These are phyloP conservation scores for Discostella stelligera DNA, from an alignment of 352 stramenopile genomes.

Conservation along the genomic window DNA sequence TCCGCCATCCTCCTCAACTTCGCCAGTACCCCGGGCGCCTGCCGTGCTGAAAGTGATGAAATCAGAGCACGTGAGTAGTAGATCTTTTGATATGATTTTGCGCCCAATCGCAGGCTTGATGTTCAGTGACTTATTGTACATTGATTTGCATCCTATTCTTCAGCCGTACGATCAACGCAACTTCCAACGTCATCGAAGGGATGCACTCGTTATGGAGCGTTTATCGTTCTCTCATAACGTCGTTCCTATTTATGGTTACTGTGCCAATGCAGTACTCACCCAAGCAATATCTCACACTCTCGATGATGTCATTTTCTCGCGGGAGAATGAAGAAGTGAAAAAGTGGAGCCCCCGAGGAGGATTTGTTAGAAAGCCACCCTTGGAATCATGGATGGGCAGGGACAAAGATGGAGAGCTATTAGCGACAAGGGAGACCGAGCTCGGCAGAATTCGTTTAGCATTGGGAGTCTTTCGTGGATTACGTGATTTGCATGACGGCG, in stretches of 20 bases:
- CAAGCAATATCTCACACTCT: slow-evolving; percentile 60
- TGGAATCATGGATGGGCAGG: slow-evolving; percentile 49
- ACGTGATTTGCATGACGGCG: slow-evolving; percentile 54
- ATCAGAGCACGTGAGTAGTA: slow-evolving; percentile 36
- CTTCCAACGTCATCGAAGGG: slow-evolving; percentile 56
- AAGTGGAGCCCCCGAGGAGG: slow-evolving; percentile 26
- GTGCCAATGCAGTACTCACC: slow-evolving; percentile 51
- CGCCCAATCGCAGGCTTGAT: neutral
- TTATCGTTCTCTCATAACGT: slow-evolving; percentile 39
- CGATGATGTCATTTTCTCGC: slow-evolving; percentile 48
- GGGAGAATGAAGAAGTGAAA: slow-evolving; percentile 37
- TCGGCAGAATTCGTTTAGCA: slow-evolving; percentile 52
- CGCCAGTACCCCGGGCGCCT: slow-evolving; percentile 2
- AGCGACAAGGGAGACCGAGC: slow-evolving; percentile 42
- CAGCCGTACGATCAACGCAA: slow-evolving; percentile 47
- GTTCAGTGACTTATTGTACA: neutral
- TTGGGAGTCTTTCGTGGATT: slow-evolving; percentile 61
- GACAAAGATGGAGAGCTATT: slow-evolving; percentile 33
- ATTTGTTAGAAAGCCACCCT: slow-evolving; percentile 20
- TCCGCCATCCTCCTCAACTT: too few relatives aligned
- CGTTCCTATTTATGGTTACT: slow-evolving; percentile 50
- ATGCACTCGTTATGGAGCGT: slow-evolving; percentile 56
- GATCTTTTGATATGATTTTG: too few relatives aligned
- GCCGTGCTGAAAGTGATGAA: slow-evolving; percentile 62
- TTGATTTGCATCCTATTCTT: neutral